Evolutionary conservation across 805 yeast genomes (phyloP).

Genomic region (Metschnikowia gelsemii): DNA sequence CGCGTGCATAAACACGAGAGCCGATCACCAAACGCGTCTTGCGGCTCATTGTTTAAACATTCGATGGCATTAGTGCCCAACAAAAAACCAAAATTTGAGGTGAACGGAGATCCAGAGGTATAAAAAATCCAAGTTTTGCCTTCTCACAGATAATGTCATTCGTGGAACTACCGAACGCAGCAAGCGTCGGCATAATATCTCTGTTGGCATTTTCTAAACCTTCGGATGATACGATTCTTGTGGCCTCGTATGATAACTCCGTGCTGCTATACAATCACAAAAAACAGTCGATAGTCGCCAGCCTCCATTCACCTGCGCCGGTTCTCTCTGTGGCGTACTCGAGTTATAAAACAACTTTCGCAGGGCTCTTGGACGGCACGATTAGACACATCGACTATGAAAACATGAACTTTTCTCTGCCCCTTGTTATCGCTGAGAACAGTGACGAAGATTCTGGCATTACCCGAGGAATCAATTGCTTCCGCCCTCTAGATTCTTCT

Average conservation of each 20-base stretch:
- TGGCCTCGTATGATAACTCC: conserved; percentile 11
- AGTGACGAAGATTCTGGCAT: background rate
- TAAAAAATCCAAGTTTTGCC: background rate
- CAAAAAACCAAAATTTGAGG: no score
- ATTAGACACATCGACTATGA: conserved; percentile 53
- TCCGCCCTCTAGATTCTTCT: conserved; percentile 14
- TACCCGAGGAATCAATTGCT: conserved; percentile 20
- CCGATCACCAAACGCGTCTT: no score
- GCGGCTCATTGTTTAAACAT: no score
- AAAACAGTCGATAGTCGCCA: conserved; percentile 5
- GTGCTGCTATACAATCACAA: conserved; percentile 15
- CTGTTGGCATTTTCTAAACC: conserved; percentile 11
- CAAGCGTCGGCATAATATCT: conserved; percentile 8
- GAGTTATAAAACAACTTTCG: conserved; percentile 34
- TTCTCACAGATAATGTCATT: conserved; percentile 10
- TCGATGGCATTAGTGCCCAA: no score
- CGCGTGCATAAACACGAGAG: no score
- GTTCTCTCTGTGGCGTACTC: conserved; percentile 31
- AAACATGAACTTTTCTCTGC: conserved; percentile 24
- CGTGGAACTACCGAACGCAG: conserved; percentile 14
- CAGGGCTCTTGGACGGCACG: conserved; percentile 57
- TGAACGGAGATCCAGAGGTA: background rate
- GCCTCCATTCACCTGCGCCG: conserved; percentile 18
- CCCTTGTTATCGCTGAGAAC: background rate
- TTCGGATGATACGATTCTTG: conserved; percentile 15